Evolutionary conservation across 345 rosid genomes (phyloP).

Genomic region (Sonneratia alba): DNA sequence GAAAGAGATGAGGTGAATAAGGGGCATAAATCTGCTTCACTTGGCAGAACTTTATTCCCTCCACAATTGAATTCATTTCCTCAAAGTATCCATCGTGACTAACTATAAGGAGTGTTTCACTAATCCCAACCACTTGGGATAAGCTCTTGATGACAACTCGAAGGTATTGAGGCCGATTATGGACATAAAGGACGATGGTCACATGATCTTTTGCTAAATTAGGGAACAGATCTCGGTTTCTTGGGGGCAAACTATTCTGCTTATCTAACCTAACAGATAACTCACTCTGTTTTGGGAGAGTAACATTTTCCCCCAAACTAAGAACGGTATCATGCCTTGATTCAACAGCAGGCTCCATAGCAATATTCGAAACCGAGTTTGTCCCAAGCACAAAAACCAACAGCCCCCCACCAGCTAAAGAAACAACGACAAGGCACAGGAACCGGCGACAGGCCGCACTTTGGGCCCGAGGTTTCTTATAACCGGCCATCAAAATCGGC

Average conservation of each 20-base stretch:
- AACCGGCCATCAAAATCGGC: constrained; percentile 37
- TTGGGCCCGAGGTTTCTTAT: constrained; percentile 53
- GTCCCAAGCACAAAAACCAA: constrained; percentile 43
- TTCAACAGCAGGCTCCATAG: constrained; percentile 22
- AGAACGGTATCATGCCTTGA: constrained; percentile 16
- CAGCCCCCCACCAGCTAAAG: constrained; percentile 40
- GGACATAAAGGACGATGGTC: constrained; percentile 78
- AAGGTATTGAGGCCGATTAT: constrained; percentile 84
- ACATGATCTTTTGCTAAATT: constrained; percentile 54
- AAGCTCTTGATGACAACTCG: constrained; percentile 68
- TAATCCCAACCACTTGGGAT: constrained; percentile 71
- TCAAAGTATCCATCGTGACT: constrained; percentile 93
- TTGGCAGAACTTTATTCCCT: constrained; percentile 70
- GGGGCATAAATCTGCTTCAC: constrained; percentile 88
- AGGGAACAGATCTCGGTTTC: constrained; percentile 61
- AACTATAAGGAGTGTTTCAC: constrained; percentile 77
- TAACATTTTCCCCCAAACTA: constrained; percentile 19
- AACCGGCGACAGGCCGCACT: constrained; percentile 45
- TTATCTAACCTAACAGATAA: constrained; percentile 51
- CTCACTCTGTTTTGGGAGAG: constrained; percentile 45
- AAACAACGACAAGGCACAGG: constrained; percentile 35
- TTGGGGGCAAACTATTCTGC: constrained; percentile 55
- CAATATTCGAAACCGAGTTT: constrained; percentile 17
- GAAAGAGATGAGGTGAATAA: constrained; percentile 72
- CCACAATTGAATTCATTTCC: constrained; percentile 76